Evolutionary conservation across 2,329 filamentous ascomycete genomes (phyloP), one percentile per base, ranked within the genome.

Genomic region (Colletotrichum euphorbiae): DNA sequence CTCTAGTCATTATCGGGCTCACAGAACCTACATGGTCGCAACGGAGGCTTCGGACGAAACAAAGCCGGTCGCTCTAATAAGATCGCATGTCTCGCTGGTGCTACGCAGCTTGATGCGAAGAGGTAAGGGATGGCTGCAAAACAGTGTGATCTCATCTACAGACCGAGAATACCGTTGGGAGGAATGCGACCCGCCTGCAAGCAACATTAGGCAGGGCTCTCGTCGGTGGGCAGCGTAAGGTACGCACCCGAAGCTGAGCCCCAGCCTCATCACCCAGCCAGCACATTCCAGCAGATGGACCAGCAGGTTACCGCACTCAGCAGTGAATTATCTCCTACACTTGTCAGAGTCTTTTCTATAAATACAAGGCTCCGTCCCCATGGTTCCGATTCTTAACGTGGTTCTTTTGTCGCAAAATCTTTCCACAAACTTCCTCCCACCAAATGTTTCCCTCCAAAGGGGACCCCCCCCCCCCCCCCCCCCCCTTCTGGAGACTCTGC

Each of bases 291-390:
- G 38, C n/a, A 9, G 11, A 60, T 21, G 54, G 62, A 46, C 12
- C 46, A 42, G 50, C 5, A n/a, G 19, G 12, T 24, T 24, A 51
- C 28, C 61, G 24, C 38, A 24, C 24, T 54, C 17, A 50, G 46
- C 48, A 57, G 60, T 60, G 61, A 65, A 68, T 60, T 60, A 65
- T 68, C 61, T 68, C 65, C 54, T 60, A 50, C 54, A 55, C 33
- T 40, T 62, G 51, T 28, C 28, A 59, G 31, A 55, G 40, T 68
- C 54, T 54, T 38, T 50, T 38, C 61, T 65, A 68, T 40, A 60
- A 65, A 65, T 68, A 68, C 65, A 68, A 48, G 54, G 61, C 45
- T 50, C 42, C 24, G n/a, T 15, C 17, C 28, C 42, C 28, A 7
- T 17, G 31, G 15, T 33, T 24, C 36, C 33, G 38, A 55, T 42